Evolutionary conservation across 2,329 filamentous ascomycete species (phyloP).

Genomic region (Trichoderma harzianum): DNA sequence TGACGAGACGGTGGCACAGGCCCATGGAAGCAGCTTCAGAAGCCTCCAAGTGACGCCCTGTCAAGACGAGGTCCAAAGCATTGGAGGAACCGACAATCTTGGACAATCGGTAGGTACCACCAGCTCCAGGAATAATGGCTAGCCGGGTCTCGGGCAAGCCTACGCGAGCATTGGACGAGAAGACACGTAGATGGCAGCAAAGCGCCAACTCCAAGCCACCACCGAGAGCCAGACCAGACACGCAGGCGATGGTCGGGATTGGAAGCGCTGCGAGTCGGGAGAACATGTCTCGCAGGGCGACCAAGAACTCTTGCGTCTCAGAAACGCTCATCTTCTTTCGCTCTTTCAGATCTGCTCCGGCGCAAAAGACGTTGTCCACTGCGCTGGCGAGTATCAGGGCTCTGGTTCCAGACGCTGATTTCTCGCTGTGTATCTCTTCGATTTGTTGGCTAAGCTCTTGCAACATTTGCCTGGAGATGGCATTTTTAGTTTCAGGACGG

Average conservation of each 20-base stretch:
- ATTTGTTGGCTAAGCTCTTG: background rate
- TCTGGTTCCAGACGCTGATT: slow-evolving; percentile 50
- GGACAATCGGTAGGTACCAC: background rate
- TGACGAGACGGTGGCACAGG: background rate
- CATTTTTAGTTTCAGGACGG: background rate
- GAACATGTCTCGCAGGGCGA: slow-evolving; percentile 72
- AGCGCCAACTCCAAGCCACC: slow-evolving; percentile 50
- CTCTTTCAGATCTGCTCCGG: slow-evolving; percentile 92
- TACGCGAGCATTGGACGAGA: background rate
- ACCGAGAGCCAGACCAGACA: slow-evolving; percentile 82
- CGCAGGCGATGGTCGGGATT: slow-evolving; percentile 84
- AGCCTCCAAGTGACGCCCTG: background rate
- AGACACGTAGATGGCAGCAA: background rate
- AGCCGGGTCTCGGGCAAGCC: background rate
- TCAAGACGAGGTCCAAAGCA: background rate
- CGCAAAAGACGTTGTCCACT: slow-evolving; percentile 82
- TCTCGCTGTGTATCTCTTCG: background rate
- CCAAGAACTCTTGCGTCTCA: slow-evolving; percentile 77
- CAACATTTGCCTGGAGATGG: background rate
- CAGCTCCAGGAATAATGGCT: background rate
- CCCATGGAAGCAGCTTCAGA: background rate
- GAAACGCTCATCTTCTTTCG: slow-evolving; percentile 63
- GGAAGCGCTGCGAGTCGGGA: slow-evolving; percentile 68
- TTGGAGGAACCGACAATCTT: background rate
- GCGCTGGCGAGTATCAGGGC: slow-evolving; percentile 82